Base-by-base conservation (phyloP, 805 yeast genomes). In the Zygoascus bituminiphila region DNA sequence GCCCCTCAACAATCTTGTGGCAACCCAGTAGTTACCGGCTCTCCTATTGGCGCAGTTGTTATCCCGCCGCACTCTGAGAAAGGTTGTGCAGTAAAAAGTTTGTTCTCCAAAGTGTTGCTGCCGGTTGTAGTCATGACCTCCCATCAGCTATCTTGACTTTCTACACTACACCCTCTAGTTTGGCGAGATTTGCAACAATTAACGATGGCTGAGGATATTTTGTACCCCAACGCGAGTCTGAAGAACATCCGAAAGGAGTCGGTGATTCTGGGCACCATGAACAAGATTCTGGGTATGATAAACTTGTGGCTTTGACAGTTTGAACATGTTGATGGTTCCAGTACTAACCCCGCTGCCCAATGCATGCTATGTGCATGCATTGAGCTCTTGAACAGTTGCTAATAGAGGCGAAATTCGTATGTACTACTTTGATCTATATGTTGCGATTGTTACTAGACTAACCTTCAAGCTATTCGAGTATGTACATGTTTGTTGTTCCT, bases 201-300 rank as follows among this genome's bases (percentile, higher is more conserved):
- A 29, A 12, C 42, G 25, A 39, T 22, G 15, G 24, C 42, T 7
- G 42, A 21, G 25, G 42, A 39, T 20, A 17, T 15, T 3, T 17
- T 39, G 24, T 41, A 41, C 17, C 15, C 25, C 22, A 22, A 22
- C 25, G 5, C 44, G 14, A 56, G 61, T 49, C 56, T 65, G 54
- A 66, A 65, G 54, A 59, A 61, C 45, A 63, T 66, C 62, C 67
- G 70, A 31, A 61, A 58, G 15, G 65, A 63, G 47, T 62, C 70
- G 42, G 59, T 65, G 48, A 71, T 77, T 48, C 67, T 77, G 37
- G 78, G 80, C 44, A 62, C 73, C 49, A 75, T 76, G 67, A 74
- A 75, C 66, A 75, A 76, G 64, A 59, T 70, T 47, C 64, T 69
- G 43, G 72, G 64, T 60, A 50, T 20, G 61, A 54, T 19, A 29